phyloP scores from a whole-genome alignment of 2,329 filamentous ascomycete genomes.

The Mycosphaerella arachidis region DNA sequence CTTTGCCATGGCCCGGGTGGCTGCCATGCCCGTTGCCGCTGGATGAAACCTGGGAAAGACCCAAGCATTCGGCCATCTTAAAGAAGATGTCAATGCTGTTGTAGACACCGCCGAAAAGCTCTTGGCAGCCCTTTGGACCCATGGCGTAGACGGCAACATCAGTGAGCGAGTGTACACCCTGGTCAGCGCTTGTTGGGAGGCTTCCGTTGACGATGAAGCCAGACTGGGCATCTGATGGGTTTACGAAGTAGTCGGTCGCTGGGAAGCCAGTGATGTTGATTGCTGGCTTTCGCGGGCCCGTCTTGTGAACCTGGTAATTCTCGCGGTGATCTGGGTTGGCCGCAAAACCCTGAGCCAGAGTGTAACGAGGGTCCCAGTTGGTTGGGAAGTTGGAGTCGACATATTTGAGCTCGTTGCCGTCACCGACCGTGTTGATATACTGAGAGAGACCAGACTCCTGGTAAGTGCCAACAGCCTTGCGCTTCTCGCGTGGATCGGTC shows the following conservation, averaged over 20 bases:
- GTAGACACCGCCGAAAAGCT: slow-evolving; percentile 66
- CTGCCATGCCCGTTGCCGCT: slow-evolving; percentile 13
- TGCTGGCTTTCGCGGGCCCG: slow-evolving; percentile 60
- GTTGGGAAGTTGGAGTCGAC: slow-evolving; percentile 70
- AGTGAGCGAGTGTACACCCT: slow-evolving; percentile 73
- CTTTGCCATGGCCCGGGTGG: slow-evolving; percentile 7
- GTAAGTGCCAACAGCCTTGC: slow-evolving; percentile 70
- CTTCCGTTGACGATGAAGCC: slow-evolving; percentile 76
- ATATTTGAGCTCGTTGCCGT: slow-evolving; percentile 55
- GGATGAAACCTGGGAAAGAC: slow-evolving; percentile 38
- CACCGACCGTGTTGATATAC: slow-evolving; percentile 56
- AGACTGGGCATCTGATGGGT: slow-evolving; percentile 59
- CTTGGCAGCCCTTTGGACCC: slow-evolving; percentile 66
- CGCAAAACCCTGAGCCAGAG: slow-evolving; percentile 66
- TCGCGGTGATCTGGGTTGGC: slow-evolving; percentile 73
- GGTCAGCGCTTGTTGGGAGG: slow-evolving; percentile 56
- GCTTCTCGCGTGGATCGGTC: slow-evolving; percentile 64
- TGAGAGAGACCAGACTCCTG: slow-evolving; percentile 68
- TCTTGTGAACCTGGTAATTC: slow-evolving; percentile 63
- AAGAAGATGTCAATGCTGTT: slow-evolving; percentile 71
- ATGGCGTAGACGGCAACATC: slow-evolving; percentile 74
- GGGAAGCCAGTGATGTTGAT: slow-evolving; percentile 47
- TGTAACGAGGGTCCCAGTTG: slow-evolving; percentile 82
- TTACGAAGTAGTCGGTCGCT: slow-evolving; percentile 58
- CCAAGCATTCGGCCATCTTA: slow-evolving; percentile 66